A percentile compares a stretch with the other conserved stretches of the same genome.
Conservation (phyloP, 2,329 filamentous ascomycete genomes). For the Pezizomycotina sp. region DNA sequence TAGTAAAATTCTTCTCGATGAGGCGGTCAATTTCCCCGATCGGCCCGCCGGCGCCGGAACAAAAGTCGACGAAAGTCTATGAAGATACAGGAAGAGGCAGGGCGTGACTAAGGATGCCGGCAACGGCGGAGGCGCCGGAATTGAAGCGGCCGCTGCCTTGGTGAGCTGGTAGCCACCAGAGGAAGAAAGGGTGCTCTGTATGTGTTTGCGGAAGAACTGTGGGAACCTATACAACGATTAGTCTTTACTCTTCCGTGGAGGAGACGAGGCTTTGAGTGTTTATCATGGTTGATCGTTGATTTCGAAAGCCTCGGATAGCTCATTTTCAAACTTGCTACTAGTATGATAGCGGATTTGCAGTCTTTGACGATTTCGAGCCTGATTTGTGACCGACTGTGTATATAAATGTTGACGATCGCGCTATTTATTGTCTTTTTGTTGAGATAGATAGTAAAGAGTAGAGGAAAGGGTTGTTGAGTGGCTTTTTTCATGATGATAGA, state of each 20-base stretch:
- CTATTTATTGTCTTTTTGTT: too few species aligned
- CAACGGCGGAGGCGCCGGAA: slow-evolving; percentile 41
- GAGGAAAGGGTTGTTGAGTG: too few species aligned
- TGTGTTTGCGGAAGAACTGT: slow-evolving; percentile 43
- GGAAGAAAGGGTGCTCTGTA: slow-evolving; percentile 48
- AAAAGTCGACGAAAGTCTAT: slow-evolving; percentile 58
- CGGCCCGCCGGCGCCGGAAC: slow-evolving; percentile 56
- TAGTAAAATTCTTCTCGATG: slow-evolving; percentile 34
- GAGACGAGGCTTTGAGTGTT: slow-evolving; percentile 15
- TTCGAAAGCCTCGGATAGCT: too few species aligned
- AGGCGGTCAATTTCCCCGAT: slow-evolving; percentile 46
- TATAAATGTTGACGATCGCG: too few species aligned
- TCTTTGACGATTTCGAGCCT: too few species aligned
- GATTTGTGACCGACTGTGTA: too few species aligned
- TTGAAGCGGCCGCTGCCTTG: slow-evolving; percentile 33
- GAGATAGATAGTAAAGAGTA: too few species aligned
- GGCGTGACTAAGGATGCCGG: slow-evolving; percentile 38
- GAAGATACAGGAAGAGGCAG: slow-evolving; percentile 35
- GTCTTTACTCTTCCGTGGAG: slow-evolving; percentile 9
- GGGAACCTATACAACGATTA: slow-evolving; percentile 41
- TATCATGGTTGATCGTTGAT: slow-evolving; percentile 52
- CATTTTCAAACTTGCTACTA: too few species aligned
- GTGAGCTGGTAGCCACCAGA: slow-evolving; percentile 37
- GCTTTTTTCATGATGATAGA: too few species aligned
- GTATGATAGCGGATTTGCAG: too few species aligned